These are phyloP conservation scores for Kwoniella bestiolae DNA, from an alignment of 768 basidiomycete species.

Conservation along the genomic window DNA sequence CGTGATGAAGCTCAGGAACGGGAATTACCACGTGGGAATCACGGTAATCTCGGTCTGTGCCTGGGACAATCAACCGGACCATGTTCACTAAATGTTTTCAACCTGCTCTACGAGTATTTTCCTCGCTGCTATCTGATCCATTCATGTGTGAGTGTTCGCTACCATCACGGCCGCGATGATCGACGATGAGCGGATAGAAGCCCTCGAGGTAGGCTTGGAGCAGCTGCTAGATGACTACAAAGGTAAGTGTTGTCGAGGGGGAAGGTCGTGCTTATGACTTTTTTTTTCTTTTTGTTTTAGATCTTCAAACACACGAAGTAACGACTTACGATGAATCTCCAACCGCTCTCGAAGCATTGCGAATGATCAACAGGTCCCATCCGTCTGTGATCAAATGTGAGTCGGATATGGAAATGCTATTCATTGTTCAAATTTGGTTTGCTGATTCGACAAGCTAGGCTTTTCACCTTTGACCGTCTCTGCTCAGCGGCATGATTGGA, in stretches of 20 bases:
- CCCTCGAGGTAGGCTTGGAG: constrained; percentile 12
- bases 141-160: no score
- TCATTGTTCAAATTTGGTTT: not conserved
- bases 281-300: constrained; percentile 10
- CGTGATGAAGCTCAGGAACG: no score
- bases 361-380: constrained; percentile 69
- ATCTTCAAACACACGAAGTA: constrained; percentile 21
- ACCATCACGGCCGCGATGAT: no score
- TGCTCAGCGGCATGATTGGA: constrained; percentile 64
- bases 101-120: no score
- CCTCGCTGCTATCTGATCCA: no score
- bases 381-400: constrained; percentile 74
- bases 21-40: no score
- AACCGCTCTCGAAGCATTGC: constrained; percentile 70
- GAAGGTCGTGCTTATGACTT: not conserved
- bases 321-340: constrained; percentile 63
- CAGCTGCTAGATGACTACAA: constrained; percentile 35
- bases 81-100: no score
- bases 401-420: constrained; percentile 43
- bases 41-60: no score
- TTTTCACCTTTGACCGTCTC: constrained; percentile 43
- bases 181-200: not conserved
- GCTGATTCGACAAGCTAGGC: not conserved
- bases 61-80: no score
- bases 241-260: constrained; percentile 13